phyloP scores from a whole-genome alignment of 2,329 filamentous ascomycete genomes.

The Ophiostoma triangulosporum region DNA sequence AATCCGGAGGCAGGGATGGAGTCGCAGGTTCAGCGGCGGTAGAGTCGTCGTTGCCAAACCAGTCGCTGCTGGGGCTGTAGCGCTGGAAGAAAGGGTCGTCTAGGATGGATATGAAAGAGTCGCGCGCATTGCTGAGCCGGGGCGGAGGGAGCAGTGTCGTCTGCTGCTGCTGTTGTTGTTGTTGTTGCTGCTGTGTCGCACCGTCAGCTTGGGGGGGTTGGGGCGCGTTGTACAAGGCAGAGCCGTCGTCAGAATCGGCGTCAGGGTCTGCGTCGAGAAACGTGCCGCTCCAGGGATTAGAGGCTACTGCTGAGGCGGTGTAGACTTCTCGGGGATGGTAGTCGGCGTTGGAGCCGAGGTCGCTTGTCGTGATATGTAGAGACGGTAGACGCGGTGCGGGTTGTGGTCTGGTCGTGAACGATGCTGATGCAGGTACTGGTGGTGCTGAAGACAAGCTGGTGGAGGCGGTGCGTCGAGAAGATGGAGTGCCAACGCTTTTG shows the following conservation, averaged over 20 bases:
- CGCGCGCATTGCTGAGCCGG: conserved; percentile 21
- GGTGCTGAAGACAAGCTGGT: background rate
- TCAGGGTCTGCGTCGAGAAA: conserved; percentile 11
- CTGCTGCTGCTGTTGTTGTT: background rate
- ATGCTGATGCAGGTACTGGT: background rate
- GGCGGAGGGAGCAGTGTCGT: conserved; percentile 7
- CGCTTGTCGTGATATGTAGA: background rate
- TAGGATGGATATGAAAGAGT: conserved; percentile 39
- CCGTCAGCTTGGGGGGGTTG: background rate
- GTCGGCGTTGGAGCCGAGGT: background rate
- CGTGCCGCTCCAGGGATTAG: conserved; percentile 11
- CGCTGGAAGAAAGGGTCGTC: conserved; percentile 43
- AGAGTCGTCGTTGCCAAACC: conserved; percentile 15
- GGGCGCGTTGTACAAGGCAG: conserved; percentile 1
- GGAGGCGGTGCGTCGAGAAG: background rate
- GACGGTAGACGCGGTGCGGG: background rate
- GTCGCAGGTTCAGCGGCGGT: conserved; percentile 4
- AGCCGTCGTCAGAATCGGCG: conserved; percentile 4
- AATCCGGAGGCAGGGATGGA: conserved; percentile 15
- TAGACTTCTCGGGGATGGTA: background rate
- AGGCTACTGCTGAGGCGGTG: background rate
- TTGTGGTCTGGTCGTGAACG: background rate
- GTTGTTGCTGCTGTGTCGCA: background rate
- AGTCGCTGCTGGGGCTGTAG: conserved; percentile 24
- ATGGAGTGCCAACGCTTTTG: conserved; percentile 9